These are phyloP conservation scores for Cyberlindnera euphorbiiphila DNA, from an alignment of 805 yeast genomes.

Conservation along the genomic window DNA sequence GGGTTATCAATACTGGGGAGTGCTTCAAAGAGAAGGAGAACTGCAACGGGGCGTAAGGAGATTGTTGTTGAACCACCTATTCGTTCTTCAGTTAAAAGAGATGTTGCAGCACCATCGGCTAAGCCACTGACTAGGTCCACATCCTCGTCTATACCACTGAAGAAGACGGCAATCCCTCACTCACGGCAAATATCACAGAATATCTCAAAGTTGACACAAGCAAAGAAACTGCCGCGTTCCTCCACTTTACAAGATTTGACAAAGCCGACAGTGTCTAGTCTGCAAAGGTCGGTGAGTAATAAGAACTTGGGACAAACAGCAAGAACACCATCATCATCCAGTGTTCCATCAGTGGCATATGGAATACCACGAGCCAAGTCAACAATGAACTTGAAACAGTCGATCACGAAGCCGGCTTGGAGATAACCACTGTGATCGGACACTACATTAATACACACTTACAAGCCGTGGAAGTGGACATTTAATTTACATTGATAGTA, in stretches of 20 bases:
- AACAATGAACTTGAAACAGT: constrained; percentile 8
- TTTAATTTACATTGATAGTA: too few species aligned
- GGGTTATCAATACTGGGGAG: constrained; percentile 16
- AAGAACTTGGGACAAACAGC: constrained; percentile 12
- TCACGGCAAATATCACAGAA: constrained; percentile 14
- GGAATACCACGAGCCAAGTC: constrained; percentile 11
- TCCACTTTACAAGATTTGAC: constrained; percentile 19
- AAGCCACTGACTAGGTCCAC: too few species aligned
- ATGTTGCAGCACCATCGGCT: too few species aligned
- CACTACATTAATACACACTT: too few species aligned
- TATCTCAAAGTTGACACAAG: constrained; percentile 13
- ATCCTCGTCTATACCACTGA: constrained; percentile 6
- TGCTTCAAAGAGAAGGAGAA: constrained; percentile 26
- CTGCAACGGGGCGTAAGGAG: constrained; percentile 18
- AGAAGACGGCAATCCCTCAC: constrained; percentile 8
- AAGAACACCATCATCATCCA: constrained; percentile 4
- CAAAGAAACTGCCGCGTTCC: constrained; percentile 20
- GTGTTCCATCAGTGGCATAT: constrained; percentile 1
- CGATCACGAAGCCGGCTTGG: constrained; percentile 18
- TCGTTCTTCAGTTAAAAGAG: too few species aligned
- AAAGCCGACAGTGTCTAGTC: constrained; percentile 23
- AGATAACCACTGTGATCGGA: too few species aligned
- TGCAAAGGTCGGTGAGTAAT: constrained; percentile 20
- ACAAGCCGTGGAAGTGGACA: too few species aligned
- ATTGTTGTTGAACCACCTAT: constrained; percentile 1